Percentiles rank a stretch among this genome's conserved stretches.
Conservation (phyloP, 139 green algal genomes). For the Chlorella sp. region DNA sequence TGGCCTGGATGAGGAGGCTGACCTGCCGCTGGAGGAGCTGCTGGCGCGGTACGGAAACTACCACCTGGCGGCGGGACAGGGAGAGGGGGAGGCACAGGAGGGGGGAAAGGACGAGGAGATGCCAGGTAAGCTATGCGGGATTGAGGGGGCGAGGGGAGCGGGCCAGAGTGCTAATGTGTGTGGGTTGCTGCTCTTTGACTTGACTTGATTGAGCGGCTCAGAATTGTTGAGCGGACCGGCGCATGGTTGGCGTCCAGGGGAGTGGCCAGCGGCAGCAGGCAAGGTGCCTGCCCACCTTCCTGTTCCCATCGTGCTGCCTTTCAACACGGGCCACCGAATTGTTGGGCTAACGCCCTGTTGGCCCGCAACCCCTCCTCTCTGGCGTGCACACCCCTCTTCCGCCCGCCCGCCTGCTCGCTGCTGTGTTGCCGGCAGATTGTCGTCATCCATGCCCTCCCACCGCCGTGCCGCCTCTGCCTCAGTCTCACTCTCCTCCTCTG, state of each 20-base stretch:
- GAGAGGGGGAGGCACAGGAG: slow-evolving; percentile 24
- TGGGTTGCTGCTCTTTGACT: neutral
- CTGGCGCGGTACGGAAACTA: slow-evolving; percentile 72
- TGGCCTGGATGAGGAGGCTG: slow-evolving; percentile 79
- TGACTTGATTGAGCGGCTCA: no score
- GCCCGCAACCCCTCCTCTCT: neutral
- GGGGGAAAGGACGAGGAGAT: neutral
- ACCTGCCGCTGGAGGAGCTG: slow-evolving; percentile 91
- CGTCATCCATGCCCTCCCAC: neutral
- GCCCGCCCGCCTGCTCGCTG: neutral
- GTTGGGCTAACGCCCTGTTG: no score
- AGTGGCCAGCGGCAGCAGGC: neutral
- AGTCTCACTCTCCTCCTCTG: no score
- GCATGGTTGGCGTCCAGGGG: no score
- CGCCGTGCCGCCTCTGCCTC: neutral
- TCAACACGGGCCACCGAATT: no score
- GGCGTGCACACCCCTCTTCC: neutral
- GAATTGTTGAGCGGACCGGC: neutral
- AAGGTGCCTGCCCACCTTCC: neutral
- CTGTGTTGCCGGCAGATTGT: no score
- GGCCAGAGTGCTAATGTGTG: neutral
- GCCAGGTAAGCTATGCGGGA: neutral
- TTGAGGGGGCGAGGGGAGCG: neutral
- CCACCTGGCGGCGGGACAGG: slow-evolving; percentile 38
- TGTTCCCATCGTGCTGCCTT: no score